phyloP scores from a whole-genome alignment of 768 basidiomycete species.

The Lyophyllum atratum region DNA sequence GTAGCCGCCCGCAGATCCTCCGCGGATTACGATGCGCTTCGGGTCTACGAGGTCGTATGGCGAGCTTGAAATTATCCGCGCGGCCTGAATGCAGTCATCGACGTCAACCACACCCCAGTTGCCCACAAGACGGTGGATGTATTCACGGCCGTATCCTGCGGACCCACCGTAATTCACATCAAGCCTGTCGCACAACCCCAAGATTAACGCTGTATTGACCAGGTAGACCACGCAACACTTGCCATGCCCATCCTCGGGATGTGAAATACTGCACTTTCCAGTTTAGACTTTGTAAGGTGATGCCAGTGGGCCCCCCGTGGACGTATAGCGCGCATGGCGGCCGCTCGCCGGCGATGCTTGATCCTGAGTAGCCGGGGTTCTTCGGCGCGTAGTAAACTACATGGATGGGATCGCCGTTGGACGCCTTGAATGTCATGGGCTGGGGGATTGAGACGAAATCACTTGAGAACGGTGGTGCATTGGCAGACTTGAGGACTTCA shows the following conservation, averaged over 20 bases:
- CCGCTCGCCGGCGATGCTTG: slow-evolving; percentile 47
- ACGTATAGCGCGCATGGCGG: slow-evolving; percentile 68
- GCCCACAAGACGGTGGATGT: slow-evolving; percentile 59
- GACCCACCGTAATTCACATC: slow-evolving; percentile 82
- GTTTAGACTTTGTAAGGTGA: slow-evolving; percentile 45
- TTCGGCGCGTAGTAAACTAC: slow-evolving; percentile 68
- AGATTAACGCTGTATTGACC: background rate
- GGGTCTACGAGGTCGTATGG: slow-evolving; percentile 61
- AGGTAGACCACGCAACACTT: slow-evolving; percentile 7
- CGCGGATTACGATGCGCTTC: slow-evolving; percentile 67
- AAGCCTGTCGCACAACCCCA: slow-evolving; percentile 44
- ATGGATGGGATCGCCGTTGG: slow-evolving; percentile 46
- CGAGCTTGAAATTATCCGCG: slow-evolving; percentile 43
- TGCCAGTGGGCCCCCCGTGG: slow-evolving; percentile 74
- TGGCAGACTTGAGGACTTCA: slow-evolving; percentile 19
- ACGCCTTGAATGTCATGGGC: slow-evolving; percentile 44
- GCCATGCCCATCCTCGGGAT: slow-evolving; percentile 76
- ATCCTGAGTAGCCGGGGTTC: slow-evolving; percentile 60
- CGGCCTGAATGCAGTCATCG: slow-evolving; percentile 63
- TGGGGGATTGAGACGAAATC: slow-evolving; percentile 49
- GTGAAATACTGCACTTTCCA: slow-evolving; percentile 69
- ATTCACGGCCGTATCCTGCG: slow-evolving; percentile 70
- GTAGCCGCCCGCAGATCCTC: slow-evolving; percentile 74
- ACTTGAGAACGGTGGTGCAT: slow-evolving; percentile 23
- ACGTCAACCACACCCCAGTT: slow-evolving; percentile 80